Base-by-base conservation (phyloP, 148 eudicot species). In the Fagopyrum tataricum region DNA sequence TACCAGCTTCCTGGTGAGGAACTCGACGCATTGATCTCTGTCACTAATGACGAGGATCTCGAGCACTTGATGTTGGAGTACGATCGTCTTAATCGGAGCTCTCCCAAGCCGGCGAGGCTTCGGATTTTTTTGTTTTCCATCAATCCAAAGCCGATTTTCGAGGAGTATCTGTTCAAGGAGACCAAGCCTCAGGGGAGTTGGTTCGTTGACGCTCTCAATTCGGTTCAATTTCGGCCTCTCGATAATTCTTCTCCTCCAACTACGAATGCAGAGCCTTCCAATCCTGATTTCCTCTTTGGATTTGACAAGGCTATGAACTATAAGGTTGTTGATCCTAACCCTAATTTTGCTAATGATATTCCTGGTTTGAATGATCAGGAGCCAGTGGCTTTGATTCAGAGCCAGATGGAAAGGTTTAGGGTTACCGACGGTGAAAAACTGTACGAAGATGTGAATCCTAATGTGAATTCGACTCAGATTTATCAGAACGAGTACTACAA, bases 1-100 rank as follows among this genome's bases (percentile, higher is more conserved):
- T 31, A 46, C 49, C 49, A 46, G 91, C 37, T 31, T 31, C 37
- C 37, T 0, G 97, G 92, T 0, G 93, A 91, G 20, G 96, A 91
- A 40, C 86, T 92, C 14, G 97, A 92, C 44, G 89, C 96, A 3
- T 46, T 46, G 49, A 46, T 46, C 64, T 87, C 95, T 0, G 97
- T 91, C 7, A 89, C 95, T 0, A 91, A 91, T 51, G 97, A 91
- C 9, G 95, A 91, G 17, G 97, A 91, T 78, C 68, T 91, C 14
- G 97, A 91, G 23, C 90, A 91, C 41, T 86, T 89, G 97, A 89
- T 91, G 95, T 84, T 82, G 48, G 97, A 91, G 82, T 89, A 87
- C 44, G 95, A 91, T 73, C 85, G 97, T 18, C 67, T 86, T 17
- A 85, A 24, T 55, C 77, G 90, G 41, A 81, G 72, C 1, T 84